Percentiles rank a stretch among this genome's conserved stretches.
These are phyloP conservation scores for Pyracantha coccinea DNA, from an alignment of 331 rosid genomes.

Conservation along the genomic window DNA sequence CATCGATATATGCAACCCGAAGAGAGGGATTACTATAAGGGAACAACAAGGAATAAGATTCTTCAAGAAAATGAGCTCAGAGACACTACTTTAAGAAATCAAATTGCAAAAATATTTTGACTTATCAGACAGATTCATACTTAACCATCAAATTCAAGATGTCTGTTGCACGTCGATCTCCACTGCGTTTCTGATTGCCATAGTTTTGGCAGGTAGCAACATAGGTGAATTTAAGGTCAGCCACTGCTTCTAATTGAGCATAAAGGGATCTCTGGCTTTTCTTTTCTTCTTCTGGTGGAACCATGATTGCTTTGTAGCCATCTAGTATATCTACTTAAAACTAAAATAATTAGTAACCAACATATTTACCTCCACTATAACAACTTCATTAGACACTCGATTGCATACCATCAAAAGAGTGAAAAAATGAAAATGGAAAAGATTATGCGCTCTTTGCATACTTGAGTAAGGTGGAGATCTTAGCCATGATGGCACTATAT, in stretches of 20 bases:
- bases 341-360: conserved; percentile 3
- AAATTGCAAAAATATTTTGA: conserved; percentile 11
- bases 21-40: conserved; percentile 77
- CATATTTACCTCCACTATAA: conserved; percentile 5
- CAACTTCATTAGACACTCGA: neutral
- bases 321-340: conserved; percentile 68
- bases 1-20: conserved; percentile 96
- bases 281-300: conserved; percentile 74
- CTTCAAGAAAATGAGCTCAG: conserved; percentile 13
- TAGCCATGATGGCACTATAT: neutral
- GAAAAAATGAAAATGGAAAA: neutral
- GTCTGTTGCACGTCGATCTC: conserved; percentile 96
- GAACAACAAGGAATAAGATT: conserved; percentile 18
- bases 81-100: conserved; percentile 4
- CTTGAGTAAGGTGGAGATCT: neutral
- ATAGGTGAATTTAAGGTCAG: conserved; percentile 95
- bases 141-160: conserved; percentile 93
- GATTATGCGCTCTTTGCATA: conserved; percentile 30
- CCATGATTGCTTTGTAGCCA: conserved; percentile 80
- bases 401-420: neutral
- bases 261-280: conserved; percentile 77
- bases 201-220: conserved; percentile 95
- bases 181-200: conserved; percentile 91
- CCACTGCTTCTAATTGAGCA: conserved; percentile 80
- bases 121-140: conserved; percentile 40